These are phyloP conservation scores for Aspergillus tubingensis DNA, from an alignment of 2,329 filamentous ascomycete species.

Conservation along the genomic window DNA sequence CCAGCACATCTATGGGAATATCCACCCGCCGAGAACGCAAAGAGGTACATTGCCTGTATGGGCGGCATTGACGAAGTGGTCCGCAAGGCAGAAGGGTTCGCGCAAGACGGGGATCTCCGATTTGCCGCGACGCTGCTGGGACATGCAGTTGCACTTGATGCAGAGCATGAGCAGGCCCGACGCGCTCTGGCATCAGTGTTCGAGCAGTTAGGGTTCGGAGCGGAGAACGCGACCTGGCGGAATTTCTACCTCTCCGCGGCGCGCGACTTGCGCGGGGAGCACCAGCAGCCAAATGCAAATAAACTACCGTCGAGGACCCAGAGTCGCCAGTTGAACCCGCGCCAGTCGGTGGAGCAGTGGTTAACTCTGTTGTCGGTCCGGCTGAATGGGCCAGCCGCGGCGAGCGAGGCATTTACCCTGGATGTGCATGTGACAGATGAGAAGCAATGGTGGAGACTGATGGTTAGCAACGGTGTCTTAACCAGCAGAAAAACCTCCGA, in stretches of 20 bases:
- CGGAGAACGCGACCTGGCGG: constrained; percentile 47
- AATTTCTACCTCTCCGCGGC: constrained; percentile 44
- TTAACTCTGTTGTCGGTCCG: constrained; percentile 21
- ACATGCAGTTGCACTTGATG: constrained; percentile 37
- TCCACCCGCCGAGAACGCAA: constrained; percentile 35
- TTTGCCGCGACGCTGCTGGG: constrained; percentile 44
- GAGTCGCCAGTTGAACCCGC: constrained; percentile 11
- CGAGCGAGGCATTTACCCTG: constrained; percentile 13
- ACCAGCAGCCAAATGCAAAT: background rate
- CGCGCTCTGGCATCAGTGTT: constrained; percentile 34
- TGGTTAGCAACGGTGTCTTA: constrained; percentile 25
- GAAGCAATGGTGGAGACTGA: constrained; percentile 20
- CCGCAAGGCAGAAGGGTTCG: constrained; percentile 31
- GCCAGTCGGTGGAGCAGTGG: constrained; percentile 22
- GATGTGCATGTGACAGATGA: constrained; percentile 19
- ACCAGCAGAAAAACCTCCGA: constrained; percentile 8
- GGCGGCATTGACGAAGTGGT: constrained; percentile 39
- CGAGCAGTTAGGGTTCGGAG: constrained; percentile 37
- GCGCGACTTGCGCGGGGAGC: constrained; percentile 24
- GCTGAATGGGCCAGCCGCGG: constrained; percentile 19
- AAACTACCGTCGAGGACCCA: background rate
- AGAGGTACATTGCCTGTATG: constrained; percentile 40
- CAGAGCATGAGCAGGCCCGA: constrained; percentile 14
- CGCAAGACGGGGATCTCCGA: constrained; percentile 35
- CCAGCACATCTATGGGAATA: constrained; percentile 42